phyloP scores from a whole-genome alignment of 768 basidiomycete genomes.

The Pleurotus citrinopileatus region DNA sequence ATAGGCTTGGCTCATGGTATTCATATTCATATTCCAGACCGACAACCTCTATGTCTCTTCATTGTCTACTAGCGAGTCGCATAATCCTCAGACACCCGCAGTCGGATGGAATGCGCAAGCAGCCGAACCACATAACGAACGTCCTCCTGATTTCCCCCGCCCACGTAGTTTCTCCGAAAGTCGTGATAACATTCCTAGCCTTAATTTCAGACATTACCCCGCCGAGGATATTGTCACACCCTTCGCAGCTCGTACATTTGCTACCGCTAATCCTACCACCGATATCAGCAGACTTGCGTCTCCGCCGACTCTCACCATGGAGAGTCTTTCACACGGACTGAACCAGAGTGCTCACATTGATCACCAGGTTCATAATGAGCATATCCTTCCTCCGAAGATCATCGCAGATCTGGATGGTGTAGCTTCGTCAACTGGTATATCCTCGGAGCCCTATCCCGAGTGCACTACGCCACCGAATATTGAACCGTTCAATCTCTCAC shows the following conservation, averaged over 20 bases:
- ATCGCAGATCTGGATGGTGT: not conserved
- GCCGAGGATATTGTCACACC: not conserved
- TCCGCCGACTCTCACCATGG: not conserved
- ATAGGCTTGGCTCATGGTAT: too few species aligned
- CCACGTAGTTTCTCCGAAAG: not conserved
- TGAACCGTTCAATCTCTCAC: slow-evolving; percentile 35
- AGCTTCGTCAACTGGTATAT: not conserved
- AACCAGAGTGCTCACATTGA: not conserved
- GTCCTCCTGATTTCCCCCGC: not conserved
- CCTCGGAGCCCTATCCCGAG: not conserved
- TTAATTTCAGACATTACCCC: slow-evolving; percentile 3
- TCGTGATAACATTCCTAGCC: not conserved
- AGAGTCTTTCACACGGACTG: not conserved
- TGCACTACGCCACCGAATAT: slow-evolving; percentile 5
- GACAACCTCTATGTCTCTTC: not conserved
- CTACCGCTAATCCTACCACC: not conserved
- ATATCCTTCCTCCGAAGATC: not conserved
- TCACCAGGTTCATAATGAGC: not conserved
- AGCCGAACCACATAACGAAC: not conserved
- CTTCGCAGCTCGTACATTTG: not conserved
- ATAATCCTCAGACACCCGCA: not conserved
- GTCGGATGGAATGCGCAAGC: not conserved
- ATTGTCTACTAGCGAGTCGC: not conserved
- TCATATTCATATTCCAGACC: not conserved
- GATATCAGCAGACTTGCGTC: not conserved